Evolutionary conservation across 2,329 filamentous ascomycete species (phyloP).

Genomic region (Exophiala sp.): DNA sequence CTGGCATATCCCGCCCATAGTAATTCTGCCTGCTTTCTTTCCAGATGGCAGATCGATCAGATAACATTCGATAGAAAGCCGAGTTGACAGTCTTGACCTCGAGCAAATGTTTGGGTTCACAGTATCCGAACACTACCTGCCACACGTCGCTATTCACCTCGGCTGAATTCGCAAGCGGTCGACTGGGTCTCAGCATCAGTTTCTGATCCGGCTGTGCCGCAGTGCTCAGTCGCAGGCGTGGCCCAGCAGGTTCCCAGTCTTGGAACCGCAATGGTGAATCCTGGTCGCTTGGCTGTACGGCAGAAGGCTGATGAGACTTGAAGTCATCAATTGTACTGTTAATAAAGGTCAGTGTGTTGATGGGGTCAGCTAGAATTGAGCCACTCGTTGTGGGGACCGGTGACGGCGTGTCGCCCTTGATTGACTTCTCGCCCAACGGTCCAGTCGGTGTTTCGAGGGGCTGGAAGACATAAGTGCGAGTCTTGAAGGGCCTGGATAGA

Average conservation of each 20-base stretch:
- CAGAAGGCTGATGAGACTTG: not conserved
- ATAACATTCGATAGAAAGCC: conserved; percentile 19
- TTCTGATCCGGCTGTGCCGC: not conserved
- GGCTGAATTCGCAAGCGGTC: conserved; percentile 14
- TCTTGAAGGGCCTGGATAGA: not conserved
- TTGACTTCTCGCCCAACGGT: not conserved
- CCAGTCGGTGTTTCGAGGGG: not conserved
- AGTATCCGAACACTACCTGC: conserved; percentile 24
- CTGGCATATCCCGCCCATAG: conserved; percentile 21
- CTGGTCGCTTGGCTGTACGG: not conserved
- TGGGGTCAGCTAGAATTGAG: not conserved
- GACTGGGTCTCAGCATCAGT: conserved; percentile 5
- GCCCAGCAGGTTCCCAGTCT: not conserved
- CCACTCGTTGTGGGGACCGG: not conserved
- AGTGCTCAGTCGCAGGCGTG: not conserved
- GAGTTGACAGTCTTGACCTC: conserved; percentile 23
- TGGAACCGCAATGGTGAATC: not conserved
- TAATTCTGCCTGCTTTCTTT: conserved; percentile 19
- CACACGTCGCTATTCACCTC: conserved; percentile 25
- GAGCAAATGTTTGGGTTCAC: conserved; percentile 23
- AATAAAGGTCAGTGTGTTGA: conserved; percentile 7
- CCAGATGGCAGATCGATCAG: conserved; percentile 23
- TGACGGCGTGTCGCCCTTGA: not conserved
- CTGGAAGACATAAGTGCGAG: conserved; percentile 1
- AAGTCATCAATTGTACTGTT: conserved; percentile 10